Base-by-base conservation (phyloP, 2,329 filamentous ascomycete species). In the Balansia obtecta region DNA sequence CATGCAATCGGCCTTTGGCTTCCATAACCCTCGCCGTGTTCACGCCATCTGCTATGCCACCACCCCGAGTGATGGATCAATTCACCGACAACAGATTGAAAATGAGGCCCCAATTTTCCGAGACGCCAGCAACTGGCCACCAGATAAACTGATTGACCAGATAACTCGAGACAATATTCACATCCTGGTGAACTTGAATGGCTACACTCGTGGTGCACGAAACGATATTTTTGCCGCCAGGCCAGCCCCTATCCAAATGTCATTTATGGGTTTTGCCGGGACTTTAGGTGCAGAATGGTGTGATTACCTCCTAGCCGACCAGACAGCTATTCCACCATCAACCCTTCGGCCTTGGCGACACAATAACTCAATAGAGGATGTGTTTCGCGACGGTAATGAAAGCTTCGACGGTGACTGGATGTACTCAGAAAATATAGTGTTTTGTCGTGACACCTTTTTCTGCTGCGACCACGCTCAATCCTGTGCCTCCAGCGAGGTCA, bases 231-330 rank as follows among this genome's bases (percentile, higher is more conserved):
- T 98, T 65, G 93, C 93, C 20, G 93, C 93, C 20, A 82, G 94
- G 27, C 88, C 93, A 15, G 89, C 90, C 2, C 93, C 93, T 0
- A 88, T 98, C 42, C 93, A 98, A 57, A 98, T 98, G 93, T 95
- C 93, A 0, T 98, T 98, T 61, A 98, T 98, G 93, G 93, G 93
- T 0, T 98, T 98, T 63, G 93, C 93, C 0, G 93, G 93, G 10
- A 96, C 91, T 0, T 72, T 98, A 1, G 93, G 93, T 6, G 93
- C 93, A 2, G 93, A 98, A 63, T 98, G 93, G 93, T 98, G 93
- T 59, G 93, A 98, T 64, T 98, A 98, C 61, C 82, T 98, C 15
- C 77, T 97, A 27, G 90, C 93, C 3, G 93, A 98, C 61, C 75
- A 85, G 47, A 91, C 85, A 1, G 89, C 93, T 0, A 84, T 98